Base-by-base conservation (phyloP, 495 filamentous ascomycete species). In the Xylaria acuta region DNA sequence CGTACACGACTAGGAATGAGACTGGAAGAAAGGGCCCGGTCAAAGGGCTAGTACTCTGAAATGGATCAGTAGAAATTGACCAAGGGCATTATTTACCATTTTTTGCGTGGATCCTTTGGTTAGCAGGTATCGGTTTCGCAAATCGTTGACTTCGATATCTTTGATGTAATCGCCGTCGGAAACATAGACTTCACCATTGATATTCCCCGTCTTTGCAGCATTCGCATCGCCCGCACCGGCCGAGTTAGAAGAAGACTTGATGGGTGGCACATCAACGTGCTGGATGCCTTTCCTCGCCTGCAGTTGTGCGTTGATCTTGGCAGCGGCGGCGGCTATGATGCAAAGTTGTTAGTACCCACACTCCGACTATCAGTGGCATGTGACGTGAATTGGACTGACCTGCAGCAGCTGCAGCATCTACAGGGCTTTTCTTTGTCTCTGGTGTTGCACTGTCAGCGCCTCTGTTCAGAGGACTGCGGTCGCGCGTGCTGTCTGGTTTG, bases 51-150 rank as follows among this genome's bases (percentile, higher is more conserved):
- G 76, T 82, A 75, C 80, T 88, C 91, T 93, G 90, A 76, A 83
- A 84, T 85, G 76, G 83, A 95, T 97, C 93, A 97, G 94, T 92
- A 87, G 84, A 86, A 79, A 87, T 86, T 83, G 78, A 87, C 90
- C 85, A 90, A 88, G 90, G 84, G 81, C 78, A 77, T 79, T 80
- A 93, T 92, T 97, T 98, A 99, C 96, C 96, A 95, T 97, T 88
- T 97, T 97, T 87, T 99, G 96, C 74, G 94, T 97, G 77, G 93
- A 92, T 75, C 96, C 95, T 88, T 97, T 99, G 73, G 96, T 99
- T 84, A 99, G 88, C 81, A 94, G 93, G 79, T 99, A 99, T 75
- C 95, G 92, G 80, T 99, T 99, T 76, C 95, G 93, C 75, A 98
- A 83, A 80, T 98, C 94, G 84, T 99, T 99, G 82, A 99, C 94